A percentile compares a stretch with the other conserved stretches of the same genome.
phyloP scores from a whole-genome alignment of 768 basidiomycete species.

The Phlegmacium glaucopus region DNA sequence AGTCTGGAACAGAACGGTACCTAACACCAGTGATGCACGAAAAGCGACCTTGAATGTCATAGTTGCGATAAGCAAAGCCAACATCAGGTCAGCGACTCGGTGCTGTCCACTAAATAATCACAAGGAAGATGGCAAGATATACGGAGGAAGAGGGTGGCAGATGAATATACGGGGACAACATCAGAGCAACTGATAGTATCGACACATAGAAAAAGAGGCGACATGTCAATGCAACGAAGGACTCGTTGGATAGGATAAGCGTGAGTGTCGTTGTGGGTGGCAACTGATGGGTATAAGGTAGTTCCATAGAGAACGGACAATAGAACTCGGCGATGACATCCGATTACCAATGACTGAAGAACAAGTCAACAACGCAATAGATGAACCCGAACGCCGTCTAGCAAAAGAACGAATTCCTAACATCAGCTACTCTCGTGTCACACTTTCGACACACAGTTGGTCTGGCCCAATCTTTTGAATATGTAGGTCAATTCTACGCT shows the following conservation, averaged over 20 bases:
- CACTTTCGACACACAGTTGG: no score
- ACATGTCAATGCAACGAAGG: slow-evolving; percentile 66
- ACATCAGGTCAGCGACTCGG: slow-evolving; percentile 74
- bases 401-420: no score
- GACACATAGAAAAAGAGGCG: slow-evolving; percentile 56
- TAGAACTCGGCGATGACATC: slow-evolving; percentile 48
- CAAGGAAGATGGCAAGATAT: not conserved
- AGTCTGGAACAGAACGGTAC: slow-evolving; percentile 86
- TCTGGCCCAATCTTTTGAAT: no score
- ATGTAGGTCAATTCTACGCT: no score
- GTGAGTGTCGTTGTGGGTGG: slow-evolving; percentile 34
- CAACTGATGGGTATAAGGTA: slow-evolving; percentile 28
- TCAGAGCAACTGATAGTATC: slow-evolving; percentile 50
- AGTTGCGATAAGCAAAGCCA: slow-evolving; percentile 73
- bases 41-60: slow-evolving; percentile 85
- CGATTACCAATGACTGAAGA: slow-evolving; percentile 56
- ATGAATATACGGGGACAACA: slow-evolving; percentile 52
- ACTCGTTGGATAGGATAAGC: slow-evolving; percentile 62
- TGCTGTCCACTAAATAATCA: slow-evolving; percentile 46
- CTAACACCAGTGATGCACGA: slow-evolving; percentile 78
- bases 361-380: not conserved
- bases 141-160: not conserved
- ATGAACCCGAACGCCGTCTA: not conserved
- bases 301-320: slow-evolving; percentile 47
- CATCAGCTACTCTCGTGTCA: no score